Percentiles rank a stretch among this genome's conserved stretches.
Conservation (phyloP, 2,329 filamentous ascomycete genomes). For the Arthrobotrys megalospora region DNA sequence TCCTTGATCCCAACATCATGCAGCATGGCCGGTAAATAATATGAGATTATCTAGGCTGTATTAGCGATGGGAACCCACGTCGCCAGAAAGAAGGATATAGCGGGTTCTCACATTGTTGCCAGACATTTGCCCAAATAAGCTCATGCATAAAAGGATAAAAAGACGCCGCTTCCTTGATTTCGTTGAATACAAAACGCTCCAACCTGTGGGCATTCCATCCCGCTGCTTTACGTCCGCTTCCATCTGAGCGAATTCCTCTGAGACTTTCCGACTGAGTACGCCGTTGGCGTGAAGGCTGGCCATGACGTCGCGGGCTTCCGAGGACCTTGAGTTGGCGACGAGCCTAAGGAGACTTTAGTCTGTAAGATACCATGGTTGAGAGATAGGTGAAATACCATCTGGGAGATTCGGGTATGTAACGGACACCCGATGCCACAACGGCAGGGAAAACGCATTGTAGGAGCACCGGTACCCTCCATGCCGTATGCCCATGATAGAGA, state of each 20-base stretch:
- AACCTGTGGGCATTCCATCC: conserved; percentile 34
- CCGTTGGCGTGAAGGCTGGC: conserved; percentile 75
- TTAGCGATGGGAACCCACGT: background rate
- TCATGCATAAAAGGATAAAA: conserved; percentile 71
- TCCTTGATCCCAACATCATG: conserved; percentile 67
- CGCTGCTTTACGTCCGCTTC: conserved; percentile 42
- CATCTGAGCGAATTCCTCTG: conserved; percentile 54
- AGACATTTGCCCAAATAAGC: conserved; percentile 71
- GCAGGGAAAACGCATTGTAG: conserved; percentile 70
- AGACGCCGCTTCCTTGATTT: conserved; percentile 65
- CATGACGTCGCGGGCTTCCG: conserved; percentile 72
- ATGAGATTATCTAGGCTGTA: conserved; percentile 60
- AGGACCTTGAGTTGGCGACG: conserved; percentile 41
- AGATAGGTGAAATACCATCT: conserved; percentile 74
- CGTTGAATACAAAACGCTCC: conserved; percentile 64
- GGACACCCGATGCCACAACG: conserved; percentile 71
- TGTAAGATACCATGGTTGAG: conserved; percentile 39
- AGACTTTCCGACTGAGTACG: conserved; percentile 61
- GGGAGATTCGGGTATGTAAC: conserved; percentile 75
- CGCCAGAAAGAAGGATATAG: conserved; percentile 64
- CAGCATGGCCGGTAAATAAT: conserved; percentile 69
- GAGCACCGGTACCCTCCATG: conserved; percentile 76
- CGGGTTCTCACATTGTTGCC: conserved; percentile 68
- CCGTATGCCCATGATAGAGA: conserved; percentile 67
- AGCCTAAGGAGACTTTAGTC: conserved; percentile 23